Evolutionary conservation across 1,284 basidiomycete genomes (phyloP), one percentile per base, ranked within the genome.

Genomic region (Inonotus obliquus): DNA sequence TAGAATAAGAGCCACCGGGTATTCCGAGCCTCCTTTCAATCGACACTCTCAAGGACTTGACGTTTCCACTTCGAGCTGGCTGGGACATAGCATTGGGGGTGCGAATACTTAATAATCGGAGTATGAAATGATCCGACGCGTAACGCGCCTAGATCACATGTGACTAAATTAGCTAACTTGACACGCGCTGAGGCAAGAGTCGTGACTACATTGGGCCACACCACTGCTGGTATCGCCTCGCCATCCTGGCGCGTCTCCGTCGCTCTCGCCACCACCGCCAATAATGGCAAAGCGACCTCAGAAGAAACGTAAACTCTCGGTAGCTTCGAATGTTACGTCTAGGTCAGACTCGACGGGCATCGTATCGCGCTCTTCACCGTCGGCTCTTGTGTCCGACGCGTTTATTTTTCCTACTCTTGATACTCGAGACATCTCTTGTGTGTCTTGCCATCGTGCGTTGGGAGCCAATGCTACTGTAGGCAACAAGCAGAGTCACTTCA

Each of bases 301-400:
- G 14, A 64, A 64, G 52, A 48, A 55, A 29, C 59, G 63, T 39
- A 57, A 56, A 32, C 29, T 64, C 21, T 64, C 63, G 41, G 32
- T 39, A 41, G 51, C 48, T 5, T 49, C 63, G 10, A 58, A 13
- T 39, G 29, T 60, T 17, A 64, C 58, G 10, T 51, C 63, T 39
- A 19, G 21, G 41, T 49, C 63, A 25, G 63, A 61, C 38, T 35
- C 63, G 32, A 39, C 60, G 47, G 58, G 51, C 38, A 59, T 38
- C n/a, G 17, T 39, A 51, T 25, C 39, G 14, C 23, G 44, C 32
- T 14, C 32, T 14, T 47, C 56, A 11, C 21, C 60, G 17, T 32
- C 38, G 13, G 32, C 19, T n/a, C 14, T 35, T 17, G 51, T 11
- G 5, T 23, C 49, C 19, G 55, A 61, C 38, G 54, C 53, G 51